Percentiles rank a stretch among this genome's conserved stretches.
Conservation (phyloP, 2,329 filamentous ascomycete genomes). For the Penicillium sp. region DNA sequence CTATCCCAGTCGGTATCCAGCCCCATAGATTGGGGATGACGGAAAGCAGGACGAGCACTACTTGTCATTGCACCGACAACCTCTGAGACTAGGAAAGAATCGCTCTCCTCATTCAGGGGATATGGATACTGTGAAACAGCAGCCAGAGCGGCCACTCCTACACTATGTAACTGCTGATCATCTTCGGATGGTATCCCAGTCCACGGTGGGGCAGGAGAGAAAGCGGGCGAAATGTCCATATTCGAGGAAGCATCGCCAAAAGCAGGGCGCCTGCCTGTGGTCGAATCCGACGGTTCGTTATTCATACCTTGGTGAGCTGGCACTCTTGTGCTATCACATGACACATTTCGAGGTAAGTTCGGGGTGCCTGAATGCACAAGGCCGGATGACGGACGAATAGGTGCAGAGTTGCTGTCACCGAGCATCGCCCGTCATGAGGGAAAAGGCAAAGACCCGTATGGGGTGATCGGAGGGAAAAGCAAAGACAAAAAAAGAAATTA, state of each 20-base stretch:
- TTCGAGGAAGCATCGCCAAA: neutral
- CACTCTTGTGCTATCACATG: conserved; percentile 16
- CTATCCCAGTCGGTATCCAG: neutral
- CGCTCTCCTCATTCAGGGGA: conserved; percentile 17
- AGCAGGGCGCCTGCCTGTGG: neutral
- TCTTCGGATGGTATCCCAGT: conserved; percentile 15
- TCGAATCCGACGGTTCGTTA: conserved; percentile 5
- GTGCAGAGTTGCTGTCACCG: conserved; percentile 11
- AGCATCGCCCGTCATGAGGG: conserved; percentile 19
- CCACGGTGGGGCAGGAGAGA: neutral
- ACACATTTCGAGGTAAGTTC: conserved; percentile 17
- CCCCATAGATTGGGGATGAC: neutral
- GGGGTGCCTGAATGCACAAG: neutral
- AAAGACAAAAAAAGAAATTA: neutral
- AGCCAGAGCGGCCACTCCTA: conserved; percentile 30
- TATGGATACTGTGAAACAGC: conserved; percentile 30
- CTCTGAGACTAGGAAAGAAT: conserved; percentile 24
- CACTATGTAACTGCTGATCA: conserved; percentile 21
- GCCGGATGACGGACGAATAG: conserved; percentile 3
- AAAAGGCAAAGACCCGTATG: neutral
- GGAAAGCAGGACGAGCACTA: neutral
- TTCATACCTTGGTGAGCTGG: conserved; percentile 20
- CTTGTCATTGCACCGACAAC: conserved; percentile 30
- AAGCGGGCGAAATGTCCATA: neutral
- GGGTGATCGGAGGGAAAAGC: neutral